Base-by-base conservation (phyloP, 2,329 filamentous ascomycete genomes). In the Xylariales sp. region DNA sequence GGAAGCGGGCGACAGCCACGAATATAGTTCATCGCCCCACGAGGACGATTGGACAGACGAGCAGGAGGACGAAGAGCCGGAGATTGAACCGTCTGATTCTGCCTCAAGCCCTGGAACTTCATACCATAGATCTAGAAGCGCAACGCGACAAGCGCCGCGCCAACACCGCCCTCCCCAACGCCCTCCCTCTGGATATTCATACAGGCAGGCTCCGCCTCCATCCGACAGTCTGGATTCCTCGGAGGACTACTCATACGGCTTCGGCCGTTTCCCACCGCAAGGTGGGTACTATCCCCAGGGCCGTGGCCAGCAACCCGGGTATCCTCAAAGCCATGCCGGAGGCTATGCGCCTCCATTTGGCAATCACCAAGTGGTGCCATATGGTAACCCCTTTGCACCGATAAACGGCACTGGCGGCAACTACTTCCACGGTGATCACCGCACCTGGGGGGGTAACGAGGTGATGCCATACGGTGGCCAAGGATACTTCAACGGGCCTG, bases 221-320 rank as follows among this genome's bases (percentile, higher is more conserved):
- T 68, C 72, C 47, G 76, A 78, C 66, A 85, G 74, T 57, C 70
- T 76, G 66, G 83, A 85, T 57, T 74, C 74, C 24, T 70, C 69
- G 15, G 79, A 86, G 17, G 79, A 74, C 55, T 60, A 74, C 55
- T 59, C 52, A 50, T 66, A 61, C 67, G 71, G 65, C 35, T 31
- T 20, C 37, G 29, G 37, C 37, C 37, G 29, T n/a, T 28, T 6
- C 15, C 40, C 40, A 19, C 40, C 40, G 24, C 51, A 37, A 48
- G 54, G 50, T 19, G 50, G 46, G 25, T 63, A 55, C 39, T 66
- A 61, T 43, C 49, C 50, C 29, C 55, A 57, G 38, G 51, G 63
- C 41, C 54, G 61, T 36, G 51, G 47, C 44, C 56, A 46, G 38
- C 56, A 44, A 42, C 59, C 48, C 20, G 61, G 51, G n/a, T 77